Conservation (phyloP, 1,284 basidiomycete species). For the Moesziomyces antarcticus region DNA sequence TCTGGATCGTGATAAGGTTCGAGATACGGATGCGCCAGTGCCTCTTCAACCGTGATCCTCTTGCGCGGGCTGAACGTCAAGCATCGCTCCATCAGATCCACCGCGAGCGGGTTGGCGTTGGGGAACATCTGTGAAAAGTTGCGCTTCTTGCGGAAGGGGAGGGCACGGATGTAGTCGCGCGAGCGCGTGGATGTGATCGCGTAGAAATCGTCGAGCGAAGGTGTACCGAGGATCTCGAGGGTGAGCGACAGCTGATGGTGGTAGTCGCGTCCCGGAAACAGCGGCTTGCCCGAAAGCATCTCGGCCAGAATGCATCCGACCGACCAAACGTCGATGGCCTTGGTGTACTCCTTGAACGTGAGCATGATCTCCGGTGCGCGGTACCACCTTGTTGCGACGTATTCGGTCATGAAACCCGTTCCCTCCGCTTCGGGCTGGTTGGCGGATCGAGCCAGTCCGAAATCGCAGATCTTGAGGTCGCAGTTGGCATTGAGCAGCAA, state of each 20-base stretch:
- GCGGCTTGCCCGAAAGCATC: conserved; percentile 87
- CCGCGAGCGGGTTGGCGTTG: conserved; percentile 74
- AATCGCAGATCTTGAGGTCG: conserved; percentile 68
- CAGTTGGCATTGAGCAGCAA: conserved; percentile 65
- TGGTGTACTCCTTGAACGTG: conserved; percentile 68
- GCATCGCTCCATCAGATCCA: conserved; percentile 89
- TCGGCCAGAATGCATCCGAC: conserved; percentile 95
- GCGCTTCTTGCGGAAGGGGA: conserved; percentile 88
- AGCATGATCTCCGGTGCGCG: conserved; percentile 67
- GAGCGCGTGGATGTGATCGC: conserved; percentile 82
- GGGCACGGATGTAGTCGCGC: conserved; percentile 89
- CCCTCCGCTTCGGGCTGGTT: conserved; percentile 65
- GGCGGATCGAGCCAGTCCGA: conserved; percentile 66
- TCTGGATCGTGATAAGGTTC: conserved; percentile 66
- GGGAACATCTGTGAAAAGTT: conserved; percentile 82
- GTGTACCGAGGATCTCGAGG: conserved; percentile 74
- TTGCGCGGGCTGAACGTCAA: conserved; percentile 74
- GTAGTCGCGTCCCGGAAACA: conserved; percentile 80
- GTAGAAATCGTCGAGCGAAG: conserved; percentile 75
- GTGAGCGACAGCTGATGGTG: conserved; percentile 73
- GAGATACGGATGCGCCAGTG: conserved; percentile 64
- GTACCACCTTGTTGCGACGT: conserved; percentile 68
- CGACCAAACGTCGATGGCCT: conserved; percentile 76
- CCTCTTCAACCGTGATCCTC: conserved; percentile 66
- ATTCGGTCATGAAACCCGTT: conserved; percentile 68